Conservation (phyloP, 495 filamentous ascomycete species). For the Lepidopterella palustris region DNA sequence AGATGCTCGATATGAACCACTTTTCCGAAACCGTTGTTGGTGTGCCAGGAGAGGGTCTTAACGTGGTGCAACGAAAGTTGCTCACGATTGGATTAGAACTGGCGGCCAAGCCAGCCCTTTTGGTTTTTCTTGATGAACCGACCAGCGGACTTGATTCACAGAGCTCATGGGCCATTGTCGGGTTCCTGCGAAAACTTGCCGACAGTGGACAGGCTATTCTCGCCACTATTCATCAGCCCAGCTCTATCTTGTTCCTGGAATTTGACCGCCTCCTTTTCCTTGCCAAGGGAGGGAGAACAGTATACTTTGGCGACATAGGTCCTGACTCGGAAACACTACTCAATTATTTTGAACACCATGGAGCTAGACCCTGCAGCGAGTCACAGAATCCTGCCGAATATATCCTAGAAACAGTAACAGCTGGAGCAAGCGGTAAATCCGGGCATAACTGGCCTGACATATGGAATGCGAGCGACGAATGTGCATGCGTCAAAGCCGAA, state of each 20-base stretch:
- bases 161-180: constrained; percentile 55
- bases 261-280: background rate
- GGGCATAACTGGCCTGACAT: constrained; percentile 13
- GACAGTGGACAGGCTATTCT: background rate
- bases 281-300: background rate
- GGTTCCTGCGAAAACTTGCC: background rate
- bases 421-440: background rate
- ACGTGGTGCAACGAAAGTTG: constrained; percentile 82
- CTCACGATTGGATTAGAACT: constrained; percentile 89
- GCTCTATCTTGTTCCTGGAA: background rate
- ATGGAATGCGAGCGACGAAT: constrained; percentile 41
- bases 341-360: background rate
- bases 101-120: constrained; percentile 79
- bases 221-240: background rate
- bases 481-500: constrained; percentile 49
- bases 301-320: background rate
- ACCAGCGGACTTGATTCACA: constrained; percentile 80
- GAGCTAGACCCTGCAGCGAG: background rate
- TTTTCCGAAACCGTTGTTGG: constrained; percentile 85
- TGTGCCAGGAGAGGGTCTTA: constrained; percentile 73
- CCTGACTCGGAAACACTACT: background rate
- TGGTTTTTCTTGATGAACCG: constrained; percentile 69
- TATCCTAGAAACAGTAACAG: constrained; percentile 63
- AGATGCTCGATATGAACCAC: constrained; percentile 75
- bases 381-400: constrained; percentile 68